phyloP scores from a whole-genome alignment of 23 red algal species.

The Pyropia haitanensis region DNA sequence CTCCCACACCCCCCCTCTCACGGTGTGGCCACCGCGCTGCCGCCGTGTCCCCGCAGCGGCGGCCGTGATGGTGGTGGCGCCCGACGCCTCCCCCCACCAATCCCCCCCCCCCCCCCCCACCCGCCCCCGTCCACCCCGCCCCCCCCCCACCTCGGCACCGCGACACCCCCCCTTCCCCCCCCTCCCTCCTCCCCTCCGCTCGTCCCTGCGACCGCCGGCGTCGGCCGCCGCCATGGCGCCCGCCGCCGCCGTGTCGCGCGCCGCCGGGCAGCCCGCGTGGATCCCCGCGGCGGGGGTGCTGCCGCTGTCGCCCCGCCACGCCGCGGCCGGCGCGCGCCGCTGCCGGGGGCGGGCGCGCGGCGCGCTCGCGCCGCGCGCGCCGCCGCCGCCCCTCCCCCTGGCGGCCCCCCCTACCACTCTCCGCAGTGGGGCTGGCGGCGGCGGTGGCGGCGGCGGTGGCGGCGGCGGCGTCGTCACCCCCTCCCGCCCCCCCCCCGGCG shows the following conservation, averaged over 20 bases:
- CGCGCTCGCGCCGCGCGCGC: not conserved
- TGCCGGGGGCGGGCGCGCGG: constrained; percentile 8
- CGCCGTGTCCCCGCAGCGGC: too few relatives aligned
- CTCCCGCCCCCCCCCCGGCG: too few relatives aligned
- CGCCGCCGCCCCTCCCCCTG: too few relatives aligned
- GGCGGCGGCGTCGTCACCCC: too few relatives aligned
- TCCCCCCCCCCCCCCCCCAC: constrained; percentile 1
- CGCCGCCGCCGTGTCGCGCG: too few relatives aligned
- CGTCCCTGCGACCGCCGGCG: not conserved
- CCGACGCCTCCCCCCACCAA: not conserved
- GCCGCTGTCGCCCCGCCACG: not conserved
- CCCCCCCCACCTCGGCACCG: not conserved
- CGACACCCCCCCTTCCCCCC: constrained; percentile 1
- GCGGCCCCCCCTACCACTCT: too few relatives aligned
- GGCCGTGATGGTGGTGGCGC: not conserved
- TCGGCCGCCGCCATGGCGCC: too few relatives aligned
- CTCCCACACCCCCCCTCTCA: too few relatives aligned
- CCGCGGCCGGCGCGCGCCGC: not conserved
- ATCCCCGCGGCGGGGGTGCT: constrained; percentile 3
- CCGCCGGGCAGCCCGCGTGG: too few relatives aligned
- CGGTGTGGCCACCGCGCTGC: too few relatives aligned
- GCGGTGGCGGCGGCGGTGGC: too few relatives aligned
- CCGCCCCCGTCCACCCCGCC: not conserved
- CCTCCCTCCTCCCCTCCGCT: constrained; percentile 7
- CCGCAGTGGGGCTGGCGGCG: too few relatives aligned